Evolutionary conservation across 2,329 filamentous ascomycete genomes (phyloP).

Genomic region (Ophiocordyceps camponoti-rufipedis): DNA sequence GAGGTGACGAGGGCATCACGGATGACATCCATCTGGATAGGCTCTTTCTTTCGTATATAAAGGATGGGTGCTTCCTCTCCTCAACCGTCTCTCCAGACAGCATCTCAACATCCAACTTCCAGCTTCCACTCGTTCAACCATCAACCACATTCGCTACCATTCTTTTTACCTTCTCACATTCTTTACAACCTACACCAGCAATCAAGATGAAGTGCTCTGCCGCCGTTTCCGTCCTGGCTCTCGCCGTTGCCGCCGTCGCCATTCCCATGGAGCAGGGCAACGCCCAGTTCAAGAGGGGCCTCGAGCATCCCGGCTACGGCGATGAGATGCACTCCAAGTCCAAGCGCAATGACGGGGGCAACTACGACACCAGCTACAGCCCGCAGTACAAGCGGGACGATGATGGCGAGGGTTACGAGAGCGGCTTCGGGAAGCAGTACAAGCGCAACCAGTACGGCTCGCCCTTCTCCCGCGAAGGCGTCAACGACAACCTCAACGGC

Average conservation of each 20-base stretch:
- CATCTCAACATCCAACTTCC: not conserved
- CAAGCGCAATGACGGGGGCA: not conserved
- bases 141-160: not conserved
- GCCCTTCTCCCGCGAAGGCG: no score
- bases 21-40: no score
- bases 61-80: not conserved
- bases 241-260: not conserved
- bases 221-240: constrained; percentile 1
- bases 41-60: no score
- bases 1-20: no score
- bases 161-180: not conserved
- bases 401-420: not conserved
- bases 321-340: no score
- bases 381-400: not conserved
- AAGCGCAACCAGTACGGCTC: no score
- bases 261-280: not conserved
- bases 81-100: not conserved
- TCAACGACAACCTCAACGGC: not conserved
- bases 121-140: not conserved
- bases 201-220: constrained; percentile 1
- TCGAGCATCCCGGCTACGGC: not conserved
- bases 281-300: not conserved
- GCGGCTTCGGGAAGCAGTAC: not conserved
- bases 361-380: no score
- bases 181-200: not conserved